Conservation (phyloP, 192 early-diverging fungal species). For the Jimgerdemannia lactiflua region DNA sequence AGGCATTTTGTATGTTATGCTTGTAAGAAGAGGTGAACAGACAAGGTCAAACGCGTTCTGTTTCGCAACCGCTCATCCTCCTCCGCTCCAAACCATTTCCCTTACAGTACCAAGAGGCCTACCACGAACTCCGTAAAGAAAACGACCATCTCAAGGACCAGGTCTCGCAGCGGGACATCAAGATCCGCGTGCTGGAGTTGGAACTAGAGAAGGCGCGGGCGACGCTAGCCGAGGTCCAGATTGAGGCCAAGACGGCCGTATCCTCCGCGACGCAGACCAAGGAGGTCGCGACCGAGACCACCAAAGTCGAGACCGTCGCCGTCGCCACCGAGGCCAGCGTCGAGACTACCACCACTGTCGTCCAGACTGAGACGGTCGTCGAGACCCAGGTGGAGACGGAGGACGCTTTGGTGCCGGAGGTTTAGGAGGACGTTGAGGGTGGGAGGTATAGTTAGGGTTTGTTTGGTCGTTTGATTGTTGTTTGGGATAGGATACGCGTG, state of each 20-base stretch:
- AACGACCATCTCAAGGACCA: conserved; percentile 81
- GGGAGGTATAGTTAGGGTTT: no score
- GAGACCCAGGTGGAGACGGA: not conserved
- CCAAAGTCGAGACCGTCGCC: not conserved
- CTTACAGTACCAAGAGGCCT: conserved; percentile 67
- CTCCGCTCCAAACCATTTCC: not conserved
- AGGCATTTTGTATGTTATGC: not conserved
- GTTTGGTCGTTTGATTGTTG: no score
- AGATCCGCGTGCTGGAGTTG: conserved; percentile 78
- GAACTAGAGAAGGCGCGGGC: conserved; percentile 59
- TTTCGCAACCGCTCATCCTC: not conserved
- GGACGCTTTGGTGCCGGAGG: not conserved
- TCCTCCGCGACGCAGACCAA: not conserved
- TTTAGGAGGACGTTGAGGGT: not conserved
- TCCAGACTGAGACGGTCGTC: not conserved
- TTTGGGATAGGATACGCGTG: no score
- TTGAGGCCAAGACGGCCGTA: conserved; percentile 12
- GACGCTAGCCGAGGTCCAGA: conserved; percentile 19
- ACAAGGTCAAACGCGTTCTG: not conserved
- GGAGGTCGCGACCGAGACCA: not conserved
- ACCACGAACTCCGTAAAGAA: conserved; percentile 71
- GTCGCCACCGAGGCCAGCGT: not conserved
- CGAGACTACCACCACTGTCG: not conserved
- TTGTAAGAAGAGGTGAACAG: not conserved
- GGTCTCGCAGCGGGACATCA: conserved; percentile 64